Conservation (phyloP, 2,329 filamentous ascomycete species). For the Didymellaceae sp. region DNA sequence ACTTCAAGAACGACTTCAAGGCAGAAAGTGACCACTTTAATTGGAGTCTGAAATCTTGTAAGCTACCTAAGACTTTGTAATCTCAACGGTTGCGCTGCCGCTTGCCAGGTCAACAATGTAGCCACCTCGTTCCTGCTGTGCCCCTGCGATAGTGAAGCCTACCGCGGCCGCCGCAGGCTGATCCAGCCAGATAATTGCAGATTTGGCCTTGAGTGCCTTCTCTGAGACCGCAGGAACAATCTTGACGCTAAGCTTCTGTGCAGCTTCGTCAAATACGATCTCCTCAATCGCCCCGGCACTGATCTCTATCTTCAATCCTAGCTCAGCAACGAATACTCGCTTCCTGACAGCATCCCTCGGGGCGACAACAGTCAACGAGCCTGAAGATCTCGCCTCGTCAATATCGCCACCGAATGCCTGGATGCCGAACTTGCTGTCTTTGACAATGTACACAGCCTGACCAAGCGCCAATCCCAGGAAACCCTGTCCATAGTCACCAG, state of each 20-base stretch:
- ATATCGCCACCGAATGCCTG: slow-evolving; percentile 58
- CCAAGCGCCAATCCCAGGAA: slow-evolving; percentile 61
- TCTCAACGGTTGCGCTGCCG: slow-evolving; percentile 19
- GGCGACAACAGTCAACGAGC: slow-evolving; percentile 44
- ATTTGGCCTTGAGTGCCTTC: slow-evolving; percentile 22
- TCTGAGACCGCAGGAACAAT: slow-evolving; percentile 16
- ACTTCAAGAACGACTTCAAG: no score
- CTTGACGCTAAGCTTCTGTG: slow-evolving; percentile 18
- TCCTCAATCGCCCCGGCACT: slow-evolving; percentile 29
- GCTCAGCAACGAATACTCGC: slow-evolving; percentile 57
- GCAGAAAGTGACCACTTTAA: no score
- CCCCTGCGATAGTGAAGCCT: slow-evolving; percentile 19
- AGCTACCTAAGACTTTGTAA: slow-evolving; percentile 6
- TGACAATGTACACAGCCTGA: slow-evolving; percentile 58
- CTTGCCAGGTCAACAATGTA: slow-evolving; percentile 24
- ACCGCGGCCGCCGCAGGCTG: slow-evolving; percentile 7
- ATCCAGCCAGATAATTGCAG: slow-evolving; percentile 30
- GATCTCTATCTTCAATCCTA: slow-evolving; percentile 48
- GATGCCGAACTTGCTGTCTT: slow-evolving; percentile 55
- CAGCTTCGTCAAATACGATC: slow-evolving; percentile 18
- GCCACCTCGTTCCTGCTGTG: slow-evolving; percentile 22
- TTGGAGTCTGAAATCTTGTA: background rate
- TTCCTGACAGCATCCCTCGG: slow-evolving; percentile 57
- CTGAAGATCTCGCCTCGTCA: slow-evolving; percentile 21
- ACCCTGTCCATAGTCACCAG: slow-evolving; percentile 64